Conservation (phyloP, 2,329 filamentous ascomycete species). For the Diaporthe sp. region DNA sequence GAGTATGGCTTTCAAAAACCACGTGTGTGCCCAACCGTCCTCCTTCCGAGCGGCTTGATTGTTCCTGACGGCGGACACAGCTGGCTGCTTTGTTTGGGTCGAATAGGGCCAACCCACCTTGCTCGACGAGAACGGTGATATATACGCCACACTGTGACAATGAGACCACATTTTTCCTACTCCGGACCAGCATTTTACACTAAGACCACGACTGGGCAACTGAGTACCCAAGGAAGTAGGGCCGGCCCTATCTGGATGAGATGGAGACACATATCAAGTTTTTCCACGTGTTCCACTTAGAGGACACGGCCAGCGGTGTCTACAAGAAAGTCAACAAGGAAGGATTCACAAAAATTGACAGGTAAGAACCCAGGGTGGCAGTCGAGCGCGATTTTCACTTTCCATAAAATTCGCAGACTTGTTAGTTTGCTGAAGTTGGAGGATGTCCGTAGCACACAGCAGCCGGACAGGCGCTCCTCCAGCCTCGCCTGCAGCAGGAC, state of each 20-base stretch:
- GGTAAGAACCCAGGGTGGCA: not conserved
- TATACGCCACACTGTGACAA: not conserved
- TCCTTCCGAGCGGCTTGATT: not conserved
- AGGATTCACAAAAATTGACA: no score
- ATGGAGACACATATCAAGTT: not conserved
- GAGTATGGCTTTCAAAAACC: not conserved
- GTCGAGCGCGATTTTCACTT: not conserved
- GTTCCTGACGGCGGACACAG: not conserved
- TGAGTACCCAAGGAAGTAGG: not conserved
- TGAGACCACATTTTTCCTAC: not conserved
- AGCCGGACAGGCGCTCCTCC: not conserved
- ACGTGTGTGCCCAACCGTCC: not conserved
- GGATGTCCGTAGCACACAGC: not conserved
- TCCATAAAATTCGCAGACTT: not conserved
- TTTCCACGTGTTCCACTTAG: not conserved
- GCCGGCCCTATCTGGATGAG: not conserved
- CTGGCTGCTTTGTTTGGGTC: not conserved
- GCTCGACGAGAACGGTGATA: not conserved
- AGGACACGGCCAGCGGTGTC: not conserved
- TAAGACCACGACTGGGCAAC: not conserved
- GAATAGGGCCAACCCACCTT: not conserved
- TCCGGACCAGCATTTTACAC: not conserved
- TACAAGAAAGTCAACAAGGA: not conserved
- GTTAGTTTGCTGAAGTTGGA: slow-evolving; percentile 10
- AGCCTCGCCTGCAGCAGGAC: not conserved